Percentiles rank a stretch among this genome's conserved stretches.
These are phyloP conservation scores for Miscanthus sacchariflorus DNA, from an alignment of 202 grass and related monocot genomes.

Conservation along the genomic window DNA sequence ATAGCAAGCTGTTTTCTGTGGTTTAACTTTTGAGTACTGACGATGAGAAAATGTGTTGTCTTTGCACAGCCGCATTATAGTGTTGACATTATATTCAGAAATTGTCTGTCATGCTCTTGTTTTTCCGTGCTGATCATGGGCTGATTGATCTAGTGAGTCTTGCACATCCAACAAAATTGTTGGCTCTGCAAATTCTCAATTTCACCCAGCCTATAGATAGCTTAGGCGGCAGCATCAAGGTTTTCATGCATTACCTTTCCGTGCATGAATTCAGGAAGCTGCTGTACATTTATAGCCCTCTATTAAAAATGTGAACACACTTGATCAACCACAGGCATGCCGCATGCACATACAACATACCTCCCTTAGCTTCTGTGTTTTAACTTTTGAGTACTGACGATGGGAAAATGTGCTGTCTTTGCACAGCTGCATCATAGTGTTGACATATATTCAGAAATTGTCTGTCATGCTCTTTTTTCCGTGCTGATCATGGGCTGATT, in stretches of 20 bases:
- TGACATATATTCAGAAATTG: neutral
- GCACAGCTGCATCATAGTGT: neutral
- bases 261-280: slow-evolving; percentile 53
- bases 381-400: neutral
- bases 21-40: neutral
- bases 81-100: slow-evolving; percentile 7
- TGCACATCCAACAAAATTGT: slow-evolving; percentile 31
- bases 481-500: slow-evolving; percentile 28
- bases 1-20: neutral
- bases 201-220: slow-evolving; percentile 60
- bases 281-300: slow-evolving; percentile 32
- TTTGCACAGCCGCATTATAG: neutral
- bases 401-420: neutral
- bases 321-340: neutral
- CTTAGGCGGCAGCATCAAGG: slow-evolving; percentile 51
- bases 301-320: neutral
- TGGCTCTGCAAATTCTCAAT: slow-evolving; percentile 47
- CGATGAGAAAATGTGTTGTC: neutral
- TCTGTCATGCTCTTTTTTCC: neutral
- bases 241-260: slow-evolving; percentile 47
- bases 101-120: neutral
- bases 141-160: slow-evolving; percentile 49
- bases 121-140: neutral
- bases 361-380: neutral
- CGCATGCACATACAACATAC: neutral